Conservation (phyloP, 768 basidiomycete species). For the Sporobolomyces phaffii region DNA sequence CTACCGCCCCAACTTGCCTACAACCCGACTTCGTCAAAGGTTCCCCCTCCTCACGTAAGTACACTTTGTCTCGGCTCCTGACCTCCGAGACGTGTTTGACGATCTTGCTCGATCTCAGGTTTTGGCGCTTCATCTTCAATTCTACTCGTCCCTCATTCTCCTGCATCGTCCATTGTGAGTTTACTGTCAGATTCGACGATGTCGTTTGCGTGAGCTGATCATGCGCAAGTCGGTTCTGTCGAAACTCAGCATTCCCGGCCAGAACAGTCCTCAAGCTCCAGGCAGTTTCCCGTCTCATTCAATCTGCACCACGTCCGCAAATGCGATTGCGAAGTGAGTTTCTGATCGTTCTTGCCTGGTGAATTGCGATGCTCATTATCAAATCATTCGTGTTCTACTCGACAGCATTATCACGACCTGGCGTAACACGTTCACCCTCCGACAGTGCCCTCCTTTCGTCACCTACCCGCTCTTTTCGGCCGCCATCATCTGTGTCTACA, state of each 20-base stretch:
- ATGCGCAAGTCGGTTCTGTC: too few relatives aligned
- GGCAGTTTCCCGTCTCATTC: slow-evolving; percentile 37
- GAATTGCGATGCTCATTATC: too few relatives aligned
- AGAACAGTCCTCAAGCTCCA: slow-evolving; percentile 30
- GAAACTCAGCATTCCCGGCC: slow-evolving; percentile 41
- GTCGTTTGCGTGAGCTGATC: too few relatives aligned
- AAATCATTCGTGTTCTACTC: not conserved
- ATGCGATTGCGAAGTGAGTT: slow-evolving; percentile 42
- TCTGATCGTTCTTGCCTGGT: not conserved
- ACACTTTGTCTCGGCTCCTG: too few relatives aligned
- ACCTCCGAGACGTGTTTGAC: too few relatives aligned
- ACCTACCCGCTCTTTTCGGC: slow-evolving; percentile 45
- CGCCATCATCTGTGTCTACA: slow-evolving; percentile 44
- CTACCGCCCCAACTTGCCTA: slow-evolving; percentile 43
- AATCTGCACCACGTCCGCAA: slow-evolving; percentile 43
- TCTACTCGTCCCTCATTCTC: slow-evolving; percentile 44
- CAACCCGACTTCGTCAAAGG: slow-evolving; percentile 34
- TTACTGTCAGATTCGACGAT: too few relatives aligned
- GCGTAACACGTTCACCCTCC: slow-evolving; percentile 40
- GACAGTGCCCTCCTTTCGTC: slow-evolving; percentile 42
- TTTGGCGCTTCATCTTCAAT: slow-evolving; percentile 43
- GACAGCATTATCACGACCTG: slow-evolving; percentile 40
- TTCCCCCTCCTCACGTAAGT: slow-evolving; percentile 42
- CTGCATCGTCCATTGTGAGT: slow-evolving; percentile 45
- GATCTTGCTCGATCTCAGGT: too few relatives aligned